Evolutionary conservation across 306 rosid genomes (phyloP), one percentile per base, ranked within the genome.

Genomic region (Vachellia collinsii): DNA sequence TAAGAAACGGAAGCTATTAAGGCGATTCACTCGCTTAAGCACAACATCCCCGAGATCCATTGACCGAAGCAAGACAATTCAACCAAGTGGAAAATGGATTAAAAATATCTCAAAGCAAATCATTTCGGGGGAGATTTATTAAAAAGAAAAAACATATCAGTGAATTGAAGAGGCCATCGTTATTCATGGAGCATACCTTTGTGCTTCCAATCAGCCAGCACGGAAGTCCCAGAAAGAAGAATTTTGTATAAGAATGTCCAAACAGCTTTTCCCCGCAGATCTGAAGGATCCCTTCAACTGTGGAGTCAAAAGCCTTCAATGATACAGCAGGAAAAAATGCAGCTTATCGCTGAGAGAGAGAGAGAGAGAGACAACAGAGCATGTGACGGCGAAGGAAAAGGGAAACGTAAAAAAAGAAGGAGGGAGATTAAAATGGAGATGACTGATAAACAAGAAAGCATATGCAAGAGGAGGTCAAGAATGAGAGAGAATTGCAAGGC

Each of bases 281-380:
- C 94, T 95, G 90, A 83, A 79, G 91, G 89, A 93, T 91, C 94
- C 88, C 80, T 79, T 75, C 82, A 83, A 86, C 86, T 85, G 66
- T 47, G 79, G 81, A 87, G 92, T 91, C 96, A 91, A 90, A 87
- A 90, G 89, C 86, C 83, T 92, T 87, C 84, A 86, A 76, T 78
- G 80, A 38, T 4, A 76, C 39, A 74, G 16, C 80, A 82, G 62
- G 39, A 73, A 80, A 20, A 83, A 68, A 67, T 70, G 29, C 17
- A 71, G 80, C 74, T 20, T 74, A 62, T 78, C 61, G 17, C 79
- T 69, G 29, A 22, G 68, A 64, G 34, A 85, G 85, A 65, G 22
- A 58, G 64, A 58, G 84, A 82, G 78, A 29, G 34, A 29, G 34
- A 29, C 1, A 46, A 42, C 37, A 72, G 12, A 76, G 85, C 83